A percentile compares a stretch with the other conserved stretches of the same genome.
These are phyloP conservation scores for Boletus vinaceobasis DNA, from an alignment of 768 basidiomycete species.

Conservation along the genomic window DNA sequence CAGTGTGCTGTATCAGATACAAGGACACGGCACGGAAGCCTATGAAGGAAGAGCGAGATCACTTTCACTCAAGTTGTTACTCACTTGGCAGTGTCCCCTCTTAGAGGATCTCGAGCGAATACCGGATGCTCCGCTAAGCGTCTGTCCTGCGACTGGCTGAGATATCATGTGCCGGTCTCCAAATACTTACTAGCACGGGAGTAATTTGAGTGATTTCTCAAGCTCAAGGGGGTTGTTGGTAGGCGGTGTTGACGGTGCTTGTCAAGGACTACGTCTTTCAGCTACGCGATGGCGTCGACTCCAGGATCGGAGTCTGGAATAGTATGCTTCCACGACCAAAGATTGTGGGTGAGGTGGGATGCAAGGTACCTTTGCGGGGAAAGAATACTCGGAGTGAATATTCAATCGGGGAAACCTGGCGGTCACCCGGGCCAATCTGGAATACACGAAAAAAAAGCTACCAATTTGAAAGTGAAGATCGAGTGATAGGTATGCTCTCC, in stretches of 20 bases:
- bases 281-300: too few relatives aligned
- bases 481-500: slow-evolving; percentile 59
- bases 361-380: too few relatives aligned
- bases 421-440: background rate
- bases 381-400: background rate
- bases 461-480: slow-evolving; percentile 52
- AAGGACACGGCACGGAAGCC: background rate
- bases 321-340: too few relatives aligned
- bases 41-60: background rate
- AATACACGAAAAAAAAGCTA: slow-evolving; percentile 27
- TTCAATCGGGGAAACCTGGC: background rate
- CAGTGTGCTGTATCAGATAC: background rate
- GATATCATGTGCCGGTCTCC: background rate
- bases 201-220: background rate
- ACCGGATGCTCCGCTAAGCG: background rate
- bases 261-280: too few relatives aligned
- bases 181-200: background rate
- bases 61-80: background rate
- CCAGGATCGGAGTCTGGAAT: too few relatives aligned
- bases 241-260: too few relatives aligned
- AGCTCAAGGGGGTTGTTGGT: too few relatives aligned
- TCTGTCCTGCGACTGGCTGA: background rate
- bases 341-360: too few relatives aligned
- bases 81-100: background rate
- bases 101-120: background rate